Evolutionary conservation across 2,329 filamentous ascomycete species (phyloP).

Genomic region (Pleurostoma richardsiae): DNA sequence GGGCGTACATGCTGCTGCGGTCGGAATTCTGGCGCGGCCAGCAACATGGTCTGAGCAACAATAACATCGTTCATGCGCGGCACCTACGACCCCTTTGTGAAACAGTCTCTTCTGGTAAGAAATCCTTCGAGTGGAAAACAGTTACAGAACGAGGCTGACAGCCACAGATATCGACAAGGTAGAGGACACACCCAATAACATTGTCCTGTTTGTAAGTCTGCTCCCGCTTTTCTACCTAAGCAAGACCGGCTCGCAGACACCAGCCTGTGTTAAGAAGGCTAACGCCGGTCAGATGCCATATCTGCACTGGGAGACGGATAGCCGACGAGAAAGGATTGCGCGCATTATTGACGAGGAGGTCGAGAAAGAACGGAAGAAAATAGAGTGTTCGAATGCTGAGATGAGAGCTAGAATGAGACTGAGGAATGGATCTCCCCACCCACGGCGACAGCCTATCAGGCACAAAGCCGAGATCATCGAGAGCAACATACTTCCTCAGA

Average conservation of each 20-base stretch:
- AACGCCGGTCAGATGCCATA: constrained; percentile 1
- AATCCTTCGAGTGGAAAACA: neutral
- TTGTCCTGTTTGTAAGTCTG: constrained; percentile 1
- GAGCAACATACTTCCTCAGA: neutral
- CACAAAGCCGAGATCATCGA: neutral
- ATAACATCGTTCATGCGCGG: neutral
- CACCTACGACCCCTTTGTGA: neutral
- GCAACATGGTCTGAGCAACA: neutral
- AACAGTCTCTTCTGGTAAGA: neutral
- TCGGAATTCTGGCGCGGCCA: neutral
- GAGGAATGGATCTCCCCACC: neutral
- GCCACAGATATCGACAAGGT: neutral
- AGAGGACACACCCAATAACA: neutral
- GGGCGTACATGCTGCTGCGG: neutral
- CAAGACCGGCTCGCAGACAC: too few species aligned
- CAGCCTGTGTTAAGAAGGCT: too few species aligned
- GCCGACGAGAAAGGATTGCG: neutral
- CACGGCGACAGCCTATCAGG: too few species aligned
- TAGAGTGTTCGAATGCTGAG: neutral
- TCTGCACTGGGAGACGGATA: constrained; percentile 2
- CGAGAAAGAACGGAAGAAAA: neutral
- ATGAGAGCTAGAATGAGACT: neutral
- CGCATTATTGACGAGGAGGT: neutral
- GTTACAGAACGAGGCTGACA: neutral
- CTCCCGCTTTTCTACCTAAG: neutral